Percentiles rank a stretch among this genome's conserved stretches.
Conservation (phyloP, 768 basidiomycete species). For the Suillus fuscotomentosus region DNA sequence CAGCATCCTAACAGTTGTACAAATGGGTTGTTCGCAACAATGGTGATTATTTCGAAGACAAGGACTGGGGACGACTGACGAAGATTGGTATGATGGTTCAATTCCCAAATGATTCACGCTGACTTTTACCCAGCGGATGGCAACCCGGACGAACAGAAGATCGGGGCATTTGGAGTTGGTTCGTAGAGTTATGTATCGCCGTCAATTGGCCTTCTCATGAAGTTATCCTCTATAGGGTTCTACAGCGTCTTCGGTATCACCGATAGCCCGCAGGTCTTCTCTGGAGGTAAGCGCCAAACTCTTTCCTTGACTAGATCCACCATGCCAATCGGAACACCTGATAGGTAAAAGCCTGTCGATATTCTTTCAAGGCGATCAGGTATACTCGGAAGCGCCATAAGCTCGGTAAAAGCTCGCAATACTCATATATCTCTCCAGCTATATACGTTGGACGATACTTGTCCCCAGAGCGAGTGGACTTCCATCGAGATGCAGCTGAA, state of each 20-base stretch:
- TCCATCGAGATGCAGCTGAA: conserved; percentile 47
- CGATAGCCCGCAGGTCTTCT: conserved; percentile 26
- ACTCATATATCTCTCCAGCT: not conserved
- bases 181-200: not conserved
- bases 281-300: conserved; percentile 13
- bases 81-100: conserved; percentile 34
- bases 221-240: conserved; percentile 15
- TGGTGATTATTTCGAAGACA: conserved; percentile 42
- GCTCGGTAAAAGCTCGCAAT: not conserved
- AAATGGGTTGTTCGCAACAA: conserved; percentile 47
- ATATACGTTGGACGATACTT: not conserved
- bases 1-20: conserved; percentile 25
- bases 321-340: not conserved
- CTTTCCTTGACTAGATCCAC: not conserved
- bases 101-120: not conserved
- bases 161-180: conserved; percentile 45
- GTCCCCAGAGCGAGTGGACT: conserved; percentile 33
- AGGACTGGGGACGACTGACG: conserved; percentile 48
- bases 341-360: conserved; percentile 2
- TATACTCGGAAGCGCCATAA: conserved; percentile 1
- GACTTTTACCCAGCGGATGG: conserved; percentile 38
- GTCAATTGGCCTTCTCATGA: not conserved
- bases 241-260: conserved; percentile 30
- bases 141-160: conserved; percentile 52
- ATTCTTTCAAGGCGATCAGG: conserved; percentile 11